phyloP scores from a whole-genome alignment of 805 yeast species.

The Candida pseudofarinosa region DNA sequence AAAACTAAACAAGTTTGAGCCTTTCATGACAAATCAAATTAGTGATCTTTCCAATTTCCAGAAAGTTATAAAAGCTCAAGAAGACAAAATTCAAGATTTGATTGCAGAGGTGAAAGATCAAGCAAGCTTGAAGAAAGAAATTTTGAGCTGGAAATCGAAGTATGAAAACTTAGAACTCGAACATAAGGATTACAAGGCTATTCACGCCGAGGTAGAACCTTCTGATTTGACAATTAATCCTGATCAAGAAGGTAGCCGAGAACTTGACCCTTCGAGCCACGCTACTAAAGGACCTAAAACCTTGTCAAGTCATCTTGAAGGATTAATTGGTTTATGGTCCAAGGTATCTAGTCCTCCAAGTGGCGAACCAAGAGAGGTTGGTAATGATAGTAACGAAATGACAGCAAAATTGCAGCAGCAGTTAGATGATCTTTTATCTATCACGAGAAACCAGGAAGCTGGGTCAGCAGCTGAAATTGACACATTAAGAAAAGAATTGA shows the following conservation, averaged over 20 bases:
- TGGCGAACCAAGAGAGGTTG: constrained; percentile 5
- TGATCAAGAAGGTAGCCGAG: constrained; percentile 7
- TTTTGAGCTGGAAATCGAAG: constrained; percentile 45
- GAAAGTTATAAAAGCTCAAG: constrained; percentile 50
- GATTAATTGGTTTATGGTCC: constrained; percentile 32
- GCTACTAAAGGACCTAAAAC: constrained; percentile 22
- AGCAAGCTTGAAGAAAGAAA: constrained; percentile 41
- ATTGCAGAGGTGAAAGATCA: constrained; percentile 40
- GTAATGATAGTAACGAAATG: constrained; percentile 16
- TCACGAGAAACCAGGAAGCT: constrained; percentile 41
- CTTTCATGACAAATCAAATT: constrained; percentile 50
- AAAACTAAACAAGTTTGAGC: constrained; percentile 45
- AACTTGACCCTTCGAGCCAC: neutral
- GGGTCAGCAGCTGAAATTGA: constrained; percentile 32
- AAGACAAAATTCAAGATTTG: constrained; percentile 39
- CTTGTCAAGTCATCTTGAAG: constrained; percentile 32
- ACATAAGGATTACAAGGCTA: constrained; percentile 34
- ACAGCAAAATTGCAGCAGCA: constrained; percentile 48
- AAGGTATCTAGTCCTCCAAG: constrained; percentile 9
- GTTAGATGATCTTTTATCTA: constrained; percentile 49
- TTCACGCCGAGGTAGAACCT: constrained; percentile 28
- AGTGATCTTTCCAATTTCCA: constrained; percentile 52
- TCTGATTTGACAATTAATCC: constrained; percentile 25
- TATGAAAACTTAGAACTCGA: constrained; percentile 44
- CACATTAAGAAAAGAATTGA: constrained; percentile 27